phyloP scores from a whole-genome alignment of 2,329 filamentous ascomycete genomes.

The Fusarium sarcochroum region DNA sequence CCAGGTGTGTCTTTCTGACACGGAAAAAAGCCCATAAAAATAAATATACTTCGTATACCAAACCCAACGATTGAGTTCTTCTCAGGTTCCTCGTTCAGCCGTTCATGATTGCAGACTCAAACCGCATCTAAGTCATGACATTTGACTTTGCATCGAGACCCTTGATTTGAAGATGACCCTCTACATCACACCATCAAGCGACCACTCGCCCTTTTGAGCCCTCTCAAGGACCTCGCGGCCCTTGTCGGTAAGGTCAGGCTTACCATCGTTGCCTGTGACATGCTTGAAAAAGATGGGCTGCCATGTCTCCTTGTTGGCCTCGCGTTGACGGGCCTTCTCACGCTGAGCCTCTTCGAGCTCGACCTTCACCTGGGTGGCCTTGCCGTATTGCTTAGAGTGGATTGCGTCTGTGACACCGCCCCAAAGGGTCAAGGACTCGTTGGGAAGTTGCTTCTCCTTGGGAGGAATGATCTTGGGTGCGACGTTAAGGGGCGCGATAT shows the following conservation, averaged over 20 bases:
- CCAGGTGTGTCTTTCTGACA: slow-evolving; percentile 48
- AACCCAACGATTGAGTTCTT: slow-evolving; percentile 28
- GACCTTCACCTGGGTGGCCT: slow-evolving; percentile 88
- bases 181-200: slow-evolving; percentile 58
- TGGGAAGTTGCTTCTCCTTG: slow-evolving; percentile 81
- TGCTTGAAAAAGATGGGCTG: slow-evolving; percentile 89
- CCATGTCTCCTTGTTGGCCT: slow-evolving; percentile 78
- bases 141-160: background rate
- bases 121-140: slow-evolving; percentile 4
- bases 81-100: background rate
- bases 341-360: slow-evolving; percentile 93
- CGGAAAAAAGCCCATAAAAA: slow-evolving; percentile 18
- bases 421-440: slow-evolving; percentile 94
- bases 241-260: slow-evolving; percentile 69
- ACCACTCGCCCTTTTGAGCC: slow-evolving; percentile 68
- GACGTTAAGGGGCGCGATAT: slow-evolving; percentile 86
- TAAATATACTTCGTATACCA: slow-evolving; percentile 40
- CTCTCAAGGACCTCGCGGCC: slow-evolving; percentile 65
- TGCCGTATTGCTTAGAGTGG: slow-evolving; percentile 81
- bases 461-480: slow-evolving; percentile 86
- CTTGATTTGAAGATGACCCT: background rate
- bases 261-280: slow-evolving; percentile 67
- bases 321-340: slow-evolving; percentile 84
- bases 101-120: slow-evolving; percentile 5
- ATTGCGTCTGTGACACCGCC: slow-evolving; percentile 89